Base-by-base conservation (phyloP, 257 asterid genomes). In the Salvia rosmarinus region DNA sequence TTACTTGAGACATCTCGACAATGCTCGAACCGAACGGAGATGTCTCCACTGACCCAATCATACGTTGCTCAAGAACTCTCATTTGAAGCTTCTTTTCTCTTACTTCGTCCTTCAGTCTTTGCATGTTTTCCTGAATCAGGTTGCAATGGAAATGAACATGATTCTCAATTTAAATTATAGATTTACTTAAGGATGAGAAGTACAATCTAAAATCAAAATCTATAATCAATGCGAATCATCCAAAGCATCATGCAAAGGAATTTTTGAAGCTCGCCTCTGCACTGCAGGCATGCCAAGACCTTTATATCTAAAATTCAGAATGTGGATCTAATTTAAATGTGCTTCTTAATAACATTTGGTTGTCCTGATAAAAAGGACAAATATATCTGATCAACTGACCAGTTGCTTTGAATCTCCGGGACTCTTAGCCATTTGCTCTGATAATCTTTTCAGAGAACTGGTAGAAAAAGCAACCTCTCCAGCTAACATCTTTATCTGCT, bases 401-500 rank as follows among this genome's bases (percentile, higher is more conserved):
- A 78, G 87, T 81, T 84, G 76, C 67, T 82, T 79, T 46, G 77
- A 37, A 78, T 88, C 88, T 30, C 81, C 89, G 73, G 93, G 90
- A 72, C 66, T 79, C 82, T 78, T 83, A 34, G 82, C 67, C 17
- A 85, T 84, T 80, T 90, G 88, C 77, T 83, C 91, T 17, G 90
- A 78, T 64, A 90, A 72, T 72, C 96, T 83, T 83, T 88, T 90
- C 63, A 88, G 78, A 64, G 93, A 90, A 83, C 95, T 90, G 68
- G 84, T 82, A 72, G 84, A 81, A 56, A 90, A 73, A 64, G 96
- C 96, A 73, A 88, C 85, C 86, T 90, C 96, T 11, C 96, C 95
- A 77, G 93, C 93, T 81, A 90, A 72, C 96, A 90, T 82, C 82
- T 88, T 86, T 61, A 86, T 86, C 81, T 90, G 96, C 82, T 90